Percentiles rank a stretch among this genome's conserved stretches.
These are phyloP conservation scores for Vitis hybrid DNA, from an alignment of 177 flowering plant species.

Conservation along the genomic window DNA sequence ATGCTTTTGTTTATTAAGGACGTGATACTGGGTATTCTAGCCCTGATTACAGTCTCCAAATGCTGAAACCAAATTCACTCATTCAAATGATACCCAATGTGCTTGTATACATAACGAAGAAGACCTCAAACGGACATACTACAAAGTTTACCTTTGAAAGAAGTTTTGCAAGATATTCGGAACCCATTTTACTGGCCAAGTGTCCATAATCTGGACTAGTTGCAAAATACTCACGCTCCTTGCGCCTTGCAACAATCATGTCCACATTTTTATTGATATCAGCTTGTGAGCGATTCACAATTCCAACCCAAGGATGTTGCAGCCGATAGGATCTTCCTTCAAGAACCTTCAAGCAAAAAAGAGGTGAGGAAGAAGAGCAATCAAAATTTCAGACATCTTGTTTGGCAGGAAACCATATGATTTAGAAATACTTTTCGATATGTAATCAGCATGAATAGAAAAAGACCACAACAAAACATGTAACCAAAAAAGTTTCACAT, in stretches of 20 bases:
- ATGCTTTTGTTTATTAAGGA: constrained; percentile 50
- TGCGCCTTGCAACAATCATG: constrained; percentile 56
- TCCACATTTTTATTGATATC: constrained; percentile 58
- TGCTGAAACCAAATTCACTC: constrained; percentile 30
- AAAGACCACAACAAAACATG: no score
- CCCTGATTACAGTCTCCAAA: constrained; percentile 49
- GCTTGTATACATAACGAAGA: background rate
- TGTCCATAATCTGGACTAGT: constrained; percentile 60
- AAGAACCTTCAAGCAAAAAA: constrained; percentile 35
- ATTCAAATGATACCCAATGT: constrained; percentile 1
- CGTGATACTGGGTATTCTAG: constrained; percentile 47
- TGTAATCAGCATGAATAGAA: no score
- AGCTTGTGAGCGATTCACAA: constrained; percentile 67
- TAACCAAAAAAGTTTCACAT: background rate
- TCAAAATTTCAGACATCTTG: background rate
- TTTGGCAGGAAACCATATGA: no score
- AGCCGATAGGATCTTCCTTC: constrained; percentile 62
- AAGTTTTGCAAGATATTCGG: constrained; percentile 62
- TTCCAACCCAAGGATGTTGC: constrained; percentile 66
- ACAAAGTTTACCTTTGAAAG: constrained; percentile 40
- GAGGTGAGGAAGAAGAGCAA: background rate
- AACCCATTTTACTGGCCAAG: constrained; percentile 58
- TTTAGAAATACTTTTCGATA: background rate
- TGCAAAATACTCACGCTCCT: constrained; percentile 54
- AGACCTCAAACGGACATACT: no score